Base-by-base conservation (phyloP, 2,329 filamentous ascomycete species). In the Catunica adiposa region DNA sequence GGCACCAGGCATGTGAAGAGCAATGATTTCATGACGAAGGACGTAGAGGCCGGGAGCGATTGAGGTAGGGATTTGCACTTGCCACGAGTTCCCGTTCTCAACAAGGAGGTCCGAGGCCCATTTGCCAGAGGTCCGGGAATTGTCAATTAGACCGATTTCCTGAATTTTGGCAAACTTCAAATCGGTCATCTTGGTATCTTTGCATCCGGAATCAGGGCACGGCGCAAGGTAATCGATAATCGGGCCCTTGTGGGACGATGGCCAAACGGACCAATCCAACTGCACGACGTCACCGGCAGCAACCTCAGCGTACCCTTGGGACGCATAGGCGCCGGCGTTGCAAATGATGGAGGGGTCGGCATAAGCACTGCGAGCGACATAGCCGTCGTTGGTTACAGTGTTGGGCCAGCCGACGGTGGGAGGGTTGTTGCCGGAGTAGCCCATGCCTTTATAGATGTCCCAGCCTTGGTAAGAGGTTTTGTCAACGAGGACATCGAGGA, bases 211-310 rank as follows among this genome's bases (percentile, higher is more conserved):
- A 20, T 58, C 59, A 51, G 72, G 69, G 66, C 74, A 77, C 60
- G 72, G 70, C 57, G 79, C 79, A 38, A 82, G 67, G 69, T 82
- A 82, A 64, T 74, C 74, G 61, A 81, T 71, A 61, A 82, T 71
- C 17, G 79, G 79, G 1, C 79, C 79, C 60, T 80, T 72, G 69
- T 86, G 74, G 55, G 72, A 75, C 8, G 75, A 70, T n/a, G 82
- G 81, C 82, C 82, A 86, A 15, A 70, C 69, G 57, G 72, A 77
- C 82, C 82, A 85, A 62, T 78, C 72, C 51, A 85, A 67, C 58
- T 75, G 69, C 61, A 85, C 65, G 7, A 70, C 71, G 60, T 71
- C 70, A 59, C 82, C 83, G 14, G 81, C 82, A n/a, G 72, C 69
- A 38, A 83, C 74, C 2, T 62, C 62, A 34, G 70, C 68, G 17